Conservation (phyloP, 2,329 filamentous ascomycete genomes). For the Karstenula rhodostoma region DNA sequence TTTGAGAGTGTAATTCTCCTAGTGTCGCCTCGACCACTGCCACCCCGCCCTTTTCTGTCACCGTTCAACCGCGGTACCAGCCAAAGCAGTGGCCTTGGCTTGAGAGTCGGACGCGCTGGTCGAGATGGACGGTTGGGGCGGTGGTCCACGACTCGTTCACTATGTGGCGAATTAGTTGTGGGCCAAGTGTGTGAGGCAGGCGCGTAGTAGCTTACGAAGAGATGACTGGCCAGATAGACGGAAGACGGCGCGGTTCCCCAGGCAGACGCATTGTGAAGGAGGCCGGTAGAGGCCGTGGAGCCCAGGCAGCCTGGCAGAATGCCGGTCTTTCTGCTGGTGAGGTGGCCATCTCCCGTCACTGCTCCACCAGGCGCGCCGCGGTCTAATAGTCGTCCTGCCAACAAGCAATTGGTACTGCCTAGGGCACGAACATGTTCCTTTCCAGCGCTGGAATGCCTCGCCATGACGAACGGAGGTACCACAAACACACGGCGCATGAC, state of each 20-base stretch:
- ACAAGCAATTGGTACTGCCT: neutral
- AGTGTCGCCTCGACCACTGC: slow-evolving; percentile 4
- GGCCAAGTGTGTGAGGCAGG: neutral
- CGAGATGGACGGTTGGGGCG: neutral
- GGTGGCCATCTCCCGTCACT: slow-evolving; percentile 7
- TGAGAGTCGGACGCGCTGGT: neutral
- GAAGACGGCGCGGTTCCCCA: slow-evolving; percentile 1
- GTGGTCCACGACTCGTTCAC: neutral
- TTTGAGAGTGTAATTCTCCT: slow-evolving; percentile 6
- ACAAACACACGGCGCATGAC: slow-evolving; percentile 4
- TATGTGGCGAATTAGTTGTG: slow-evolving; percentile 9
- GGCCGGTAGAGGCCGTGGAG: neutral
- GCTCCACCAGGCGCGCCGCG: slow-evolving; percentile 20
- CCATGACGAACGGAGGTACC: neutral
- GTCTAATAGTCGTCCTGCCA: slow-evolving; percentile 16
- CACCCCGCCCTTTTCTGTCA: slow-evolving; percentile 6
- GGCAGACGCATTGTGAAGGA: slow-evolving; percentile 9
- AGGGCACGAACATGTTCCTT: neutral
- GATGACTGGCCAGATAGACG: neutral
- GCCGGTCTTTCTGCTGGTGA: slow-evolving; percentile 15
- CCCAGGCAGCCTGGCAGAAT: slow-evolving; percentile 13
- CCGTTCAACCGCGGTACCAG: neutral
- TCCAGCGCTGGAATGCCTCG: neutral
- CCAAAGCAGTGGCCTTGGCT: neutral
- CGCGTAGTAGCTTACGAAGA: slow-evolving; percentile 15